Percentiles rank a stretch among this genome's conserved stretches.
Conservation (phyloP, 2,329 filamentous ascomycete species). For the Calonectria naviculata region DNA sequence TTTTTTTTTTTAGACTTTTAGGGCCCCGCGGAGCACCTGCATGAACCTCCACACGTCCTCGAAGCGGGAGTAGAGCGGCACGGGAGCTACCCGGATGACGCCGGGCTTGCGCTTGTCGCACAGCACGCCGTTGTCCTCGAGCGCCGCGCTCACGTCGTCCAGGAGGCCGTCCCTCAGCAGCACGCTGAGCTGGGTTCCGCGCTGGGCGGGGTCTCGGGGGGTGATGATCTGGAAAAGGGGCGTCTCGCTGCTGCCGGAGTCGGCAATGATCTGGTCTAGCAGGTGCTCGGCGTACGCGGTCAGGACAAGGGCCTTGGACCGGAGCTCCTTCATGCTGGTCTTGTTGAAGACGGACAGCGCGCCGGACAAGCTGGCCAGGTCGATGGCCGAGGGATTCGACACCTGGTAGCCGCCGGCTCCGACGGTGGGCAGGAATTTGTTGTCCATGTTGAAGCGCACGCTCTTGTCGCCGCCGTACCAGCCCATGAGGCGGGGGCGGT, state of each 20-base stretch:
- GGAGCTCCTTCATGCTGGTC: constrained; percentile 75
- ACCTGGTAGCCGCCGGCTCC: constrained; percentile 87
- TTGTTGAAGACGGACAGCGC: constrained; percentile 79
- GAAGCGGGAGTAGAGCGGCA: constrained; percentile 86
- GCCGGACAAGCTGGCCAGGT: constrained; percentile 79
- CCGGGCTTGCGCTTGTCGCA: constrained; percentile 88
- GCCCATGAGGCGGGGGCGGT: constrained; percentile 76
- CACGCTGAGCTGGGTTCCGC: constrained; percentile 85
- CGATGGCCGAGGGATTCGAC: constrained; percentile 84
- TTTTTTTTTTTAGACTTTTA: constrained; percentile 31
- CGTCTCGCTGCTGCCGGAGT: constrained; percentile 36
- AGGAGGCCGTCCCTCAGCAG: constrained; percentile 75
- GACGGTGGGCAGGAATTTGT: constrained; percentile 79
- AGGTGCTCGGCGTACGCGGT: constrained; percentile 83
- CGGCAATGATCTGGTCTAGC: constrained; percentile 58
- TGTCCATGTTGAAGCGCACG: constrained; percentile 85
- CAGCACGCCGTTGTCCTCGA: constrained; percentile 78
- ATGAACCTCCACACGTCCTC: constrained; percentile 72
- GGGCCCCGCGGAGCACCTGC: constrained; percentile 50
- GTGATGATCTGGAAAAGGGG: constrained; percentile 74
- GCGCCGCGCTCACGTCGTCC: constrained; percentile 70
- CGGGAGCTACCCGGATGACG: constrained; percentile 85
- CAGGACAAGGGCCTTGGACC: constrained; percentile 76
- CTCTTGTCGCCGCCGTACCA: constrained; percentile 90
- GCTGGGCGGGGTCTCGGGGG: constrained; percentile 72